Base-by-base conservation (phyloP, 1,139 yeast genomes). In the Protomyces arabidopsidicola region DNA sequence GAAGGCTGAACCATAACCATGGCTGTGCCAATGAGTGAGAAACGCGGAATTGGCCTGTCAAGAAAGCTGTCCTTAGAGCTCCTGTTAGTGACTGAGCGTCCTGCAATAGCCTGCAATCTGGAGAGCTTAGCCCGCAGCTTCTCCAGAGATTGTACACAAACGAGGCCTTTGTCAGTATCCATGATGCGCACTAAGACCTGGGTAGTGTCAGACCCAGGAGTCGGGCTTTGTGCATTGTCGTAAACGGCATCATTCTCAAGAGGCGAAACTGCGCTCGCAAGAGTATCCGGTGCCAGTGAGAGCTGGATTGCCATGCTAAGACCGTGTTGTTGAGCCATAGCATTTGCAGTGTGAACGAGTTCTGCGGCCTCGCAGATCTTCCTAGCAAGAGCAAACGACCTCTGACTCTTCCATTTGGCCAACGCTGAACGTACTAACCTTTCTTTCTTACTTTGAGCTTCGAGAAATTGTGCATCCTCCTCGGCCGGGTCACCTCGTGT, bases 171-270 rank as follows among this genome's bases (percentile, higher is more conserved):
- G 2, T 57, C 66, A 53, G 60, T 65, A 51, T 72, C 71, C 57
- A 69, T 60, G 2, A 71, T 67, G 6, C 75, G 64, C 34, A 71
- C 69, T 50, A 67, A 66, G 20, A 67, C 10, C 69, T 69, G 50
- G 2, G 60, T 63, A 10, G 65, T 57, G 16, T 55, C 65, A 16
- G 54, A 39, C 4, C 64, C 62, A 50, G 61, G 64, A 24, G 65
- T 54, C 14, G 38, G 1, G n/a, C 35, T 14, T 20, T 27, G 36
- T 1, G 27, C 52, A 18, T 10, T 24, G 4, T 52, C 57, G 48
- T 53, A 60, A 3, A 52, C 56, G 6, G 45, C 34, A 51, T 62
- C 65, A 34, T 60, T 48, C 31, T 62, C 69, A 45, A 57, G 58
- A 14, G 66, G 64, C 14, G 68, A 68, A 16, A 63, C 61, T 31